phyloP scores from a whole-genome alignment of 1,139 yeast species.

The Yamadazyma trypodendri region DNA sequence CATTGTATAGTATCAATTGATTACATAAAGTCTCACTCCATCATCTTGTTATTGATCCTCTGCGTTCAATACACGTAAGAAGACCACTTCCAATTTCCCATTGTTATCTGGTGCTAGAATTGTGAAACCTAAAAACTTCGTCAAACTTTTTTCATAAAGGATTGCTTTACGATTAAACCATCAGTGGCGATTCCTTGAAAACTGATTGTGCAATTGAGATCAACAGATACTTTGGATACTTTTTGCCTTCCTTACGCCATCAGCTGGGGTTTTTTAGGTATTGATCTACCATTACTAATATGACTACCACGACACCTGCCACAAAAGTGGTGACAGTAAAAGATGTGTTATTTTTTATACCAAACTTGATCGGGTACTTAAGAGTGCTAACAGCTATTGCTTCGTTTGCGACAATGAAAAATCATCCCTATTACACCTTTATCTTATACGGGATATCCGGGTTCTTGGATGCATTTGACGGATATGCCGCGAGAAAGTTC shows the following conservation, averaged over 20 bases:
- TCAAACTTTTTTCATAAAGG: no score
- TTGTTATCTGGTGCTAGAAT: no score
- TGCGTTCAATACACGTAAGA: background rate
- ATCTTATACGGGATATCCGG: constrained; percentile 84
- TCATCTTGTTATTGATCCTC: background rate
- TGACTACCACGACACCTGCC: background rate
- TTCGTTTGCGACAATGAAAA: constrained; percentile 78
- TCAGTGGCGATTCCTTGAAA: no score
- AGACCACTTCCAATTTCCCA: background rate
- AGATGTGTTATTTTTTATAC: constrained; percentile 74
- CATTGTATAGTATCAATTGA: background rate
- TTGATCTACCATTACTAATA: background rate
- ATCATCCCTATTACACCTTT: constrained; percentile 78
- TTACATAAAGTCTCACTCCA: background rate
- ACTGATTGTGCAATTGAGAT: no score
- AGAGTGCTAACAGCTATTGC: constrained; percentile 79
- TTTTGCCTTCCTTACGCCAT: no score
- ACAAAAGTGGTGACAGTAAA: constrained; percentile 26
- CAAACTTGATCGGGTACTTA: constrained; percentile 86
- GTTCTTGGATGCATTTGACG: constrained; percentile 92
- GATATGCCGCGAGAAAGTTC: constrained; percentile 87
- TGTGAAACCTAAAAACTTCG: no score
- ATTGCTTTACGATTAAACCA: no score
- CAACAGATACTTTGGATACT: no score
- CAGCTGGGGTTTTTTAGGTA: no score